Evolutionary conservation across 306 rosid species (phyloP), one percentile per base, ranked within the genome.

Genomic region (Alnus rubra): DNA sequence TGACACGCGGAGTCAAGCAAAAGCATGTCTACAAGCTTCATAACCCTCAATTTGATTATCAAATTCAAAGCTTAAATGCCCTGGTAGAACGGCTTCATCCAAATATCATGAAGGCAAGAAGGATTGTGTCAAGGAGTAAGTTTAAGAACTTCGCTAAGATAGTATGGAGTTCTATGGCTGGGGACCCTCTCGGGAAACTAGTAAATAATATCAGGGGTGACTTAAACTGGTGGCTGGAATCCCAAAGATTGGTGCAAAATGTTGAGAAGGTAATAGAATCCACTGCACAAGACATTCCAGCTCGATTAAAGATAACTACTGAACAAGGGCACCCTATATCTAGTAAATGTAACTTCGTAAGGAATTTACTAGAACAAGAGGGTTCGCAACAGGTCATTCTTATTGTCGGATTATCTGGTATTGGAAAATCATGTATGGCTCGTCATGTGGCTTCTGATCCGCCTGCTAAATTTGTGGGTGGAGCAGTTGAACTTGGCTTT

Each of bases 201-300:
- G 84, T 18, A 5, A 49, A 39, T 14, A 16, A 80, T 51, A 81
- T 81, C 42, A 69, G 35, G 74, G 67, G 64, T 62, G 84, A 81
- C 77, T 81, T 81, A 74, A 76, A 75, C 55, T 76, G 73, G 80
- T 81, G 84, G 84, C 80, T 81, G 16, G 84, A 81, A 70, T 49
- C 76, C 39, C 84, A 81, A 16, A 81, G 48, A 49, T 30, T 76
- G 50, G 77, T 59, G 44, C 23, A 67, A 9, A 56, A 71, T 53
- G 84, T 71, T 28, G 81, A 81, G 69, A 81, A 71, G 42, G 72
- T 67, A 49, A 77, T 81, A 42, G 85, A 81, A 48, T 70, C 74
- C 18, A 51, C 85, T 28, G 81, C 81, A 70, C 56, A 44, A 16
- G 28, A 78, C n/a, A 35, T 54, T 42, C 56, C 74, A 5, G 30